Conservation (phyloP, 768 basidiomycete species). For the Mycena floridula region DNA sequence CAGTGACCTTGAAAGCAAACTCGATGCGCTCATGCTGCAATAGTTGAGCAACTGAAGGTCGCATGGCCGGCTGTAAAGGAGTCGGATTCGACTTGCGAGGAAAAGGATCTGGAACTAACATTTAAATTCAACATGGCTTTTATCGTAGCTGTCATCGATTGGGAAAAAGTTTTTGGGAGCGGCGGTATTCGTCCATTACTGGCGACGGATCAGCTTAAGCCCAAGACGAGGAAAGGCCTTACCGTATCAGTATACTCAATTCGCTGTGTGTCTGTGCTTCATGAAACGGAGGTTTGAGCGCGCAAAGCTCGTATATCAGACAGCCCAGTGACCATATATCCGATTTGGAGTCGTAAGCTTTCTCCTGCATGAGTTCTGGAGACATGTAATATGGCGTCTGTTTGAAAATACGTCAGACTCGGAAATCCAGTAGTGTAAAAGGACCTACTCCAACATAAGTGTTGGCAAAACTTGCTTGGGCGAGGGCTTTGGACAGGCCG, state of each 20-base stretch:
- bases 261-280: slow-evolving; percentile 89
- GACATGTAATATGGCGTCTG: slow-evolving; percentile 99
- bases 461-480: slow-evolving; percentile 83
- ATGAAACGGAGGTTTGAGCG: slow-evolving; percentile 88
- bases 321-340: slow-evolving; percentile 99
- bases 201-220: neutral
- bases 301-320: slow-evolving; percentile 93
- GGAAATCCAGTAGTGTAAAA: neutral
- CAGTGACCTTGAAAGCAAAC: slow-evolving; percentile 63
- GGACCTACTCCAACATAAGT: slow-evolving; percentile 91
- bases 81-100: slow-evolving; percentile 4
- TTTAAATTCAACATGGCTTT: slow-evolving; percentile 85
- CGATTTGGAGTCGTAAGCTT: slow-evolving; percentile 94
- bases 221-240: slow-evolving; percentile 10
- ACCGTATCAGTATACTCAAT: slow-evolving; percentile 78
- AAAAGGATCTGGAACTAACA: slow-evolving; percentile 32
- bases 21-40: slow-evolving; percentile 76
- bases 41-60: slow-evolving; percentile 75
- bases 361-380: slow-evolving; percentile 96
- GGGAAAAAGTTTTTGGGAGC: slow-evolving; percentile 78
- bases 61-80: slow-evolving; percentile 66
- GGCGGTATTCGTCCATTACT: slow-evolving; percentile 91
- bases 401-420: neutral
- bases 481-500: slow-evolving; percentile 88
- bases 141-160: slow-evolving; percentile 64